Conservation (phyloP, 1,284 basidiomycete genomes). For the Tilletia horrida region DNA sequence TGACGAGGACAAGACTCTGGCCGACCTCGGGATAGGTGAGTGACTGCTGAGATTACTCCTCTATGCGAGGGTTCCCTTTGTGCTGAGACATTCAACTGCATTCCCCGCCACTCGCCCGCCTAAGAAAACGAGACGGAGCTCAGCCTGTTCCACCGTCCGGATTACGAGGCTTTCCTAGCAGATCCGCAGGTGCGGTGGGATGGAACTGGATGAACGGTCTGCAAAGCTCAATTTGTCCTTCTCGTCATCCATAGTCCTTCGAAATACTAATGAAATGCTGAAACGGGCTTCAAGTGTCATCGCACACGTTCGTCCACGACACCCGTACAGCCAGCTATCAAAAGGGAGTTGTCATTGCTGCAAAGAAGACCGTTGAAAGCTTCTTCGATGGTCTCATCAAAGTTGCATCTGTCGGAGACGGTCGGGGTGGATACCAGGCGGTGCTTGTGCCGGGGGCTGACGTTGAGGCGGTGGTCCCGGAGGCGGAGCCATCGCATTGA, state of each 20-base stretch:
- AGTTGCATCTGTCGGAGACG: constrained; percentile 9
- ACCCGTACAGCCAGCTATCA: too few relatives aligned
- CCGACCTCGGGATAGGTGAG: constrained; percentile 36
- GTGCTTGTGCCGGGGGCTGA: background rate
- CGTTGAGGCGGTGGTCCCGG: background rate
- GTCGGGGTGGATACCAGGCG: constrained; percentile 9
- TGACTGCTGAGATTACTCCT: background rate
- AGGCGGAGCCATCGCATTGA: constrained; percentile 13
- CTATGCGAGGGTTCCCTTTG: too few relatives aligned
- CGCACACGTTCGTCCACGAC: too few relatives aligned
- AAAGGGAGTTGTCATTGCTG: too few relatives aligned
- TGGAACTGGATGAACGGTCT: constrained; percentile 9
- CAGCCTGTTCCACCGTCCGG: constrained; percentile 45
- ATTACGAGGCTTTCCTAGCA: constrained; percentile 44
- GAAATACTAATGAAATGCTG: too few relatives aligned
- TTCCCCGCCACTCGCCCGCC: too few relatives aligned
- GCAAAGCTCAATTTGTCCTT: too few relatives aligned
- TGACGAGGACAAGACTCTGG: constrained; percentile 30
- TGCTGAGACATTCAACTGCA: too few relatives aligned
- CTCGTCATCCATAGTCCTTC: too few relatives aligned
- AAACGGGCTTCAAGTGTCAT: too few relatives aligned
- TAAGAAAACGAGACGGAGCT: constrained; percentile 53
- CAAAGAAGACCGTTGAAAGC: too few relatives aligned
- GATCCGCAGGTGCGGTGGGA: constrained; percentile 51
- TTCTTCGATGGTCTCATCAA: background rate